These are phyloP conservation scores for Suhomyces maxii DNA, from an alignment of 1,139 yeast genomes.

Conservation along the genomic window DNA sequence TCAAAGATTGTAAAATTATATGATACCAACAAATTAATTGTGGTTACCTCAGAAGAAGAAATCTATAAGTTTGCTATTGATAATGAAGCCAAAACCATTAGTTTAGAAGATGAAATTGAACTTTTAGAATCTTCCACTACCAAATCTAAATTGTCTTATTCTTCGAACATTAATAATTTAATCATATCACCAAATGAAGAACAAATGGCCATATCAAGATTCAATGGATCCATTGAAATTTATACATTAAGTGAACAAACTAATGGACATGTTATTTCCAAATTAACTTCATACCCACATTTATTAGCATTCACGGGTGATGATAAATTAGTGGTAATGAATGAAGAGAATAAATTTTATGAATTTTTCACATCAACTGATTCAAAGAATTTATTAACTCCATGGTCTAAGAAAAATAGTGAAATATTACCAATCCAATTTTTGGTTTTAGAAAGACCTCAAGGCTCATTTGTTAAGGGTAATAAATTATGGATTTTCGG, in stretches of 20 bases:
- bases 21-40: slow-evolving; percentile 45
- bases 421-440: slow-evolving; percentile 73
- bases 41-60: slow-evolving; percentile 69
- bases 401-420: slow-evolving; percentile 80
- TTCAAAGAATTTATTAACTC: slow-evolving; percentile 48
- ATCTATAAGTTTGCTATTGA: slow-evolving; percentile 49
- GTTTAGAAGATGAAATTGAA: slow-evolving; percentile 43
- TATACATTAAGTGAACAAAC: slow-evolving; percentile 23
- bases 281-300: slow-evolving; percentile 60
- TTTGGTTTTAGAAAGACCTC: slow-evolving; percentile 58
- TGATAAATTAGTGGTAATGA: slow-evolving; percentile 60
- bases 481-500: slow-evolving; percentile 78
- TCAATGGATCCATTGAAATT: slow-evolving; percentile 66
- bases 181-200: slow-evolving; percentile 46
- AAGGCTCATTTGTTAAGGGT: slow-evolving; percentile 60
- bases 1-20: slow-evolving; percentile 53
- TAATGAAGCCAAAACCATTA: slow-evolving; percentile 23
- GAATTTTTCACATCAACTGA: slow-evolving; percentile 49
- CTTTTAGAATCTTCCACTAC: slow-evolving; percentile 26
- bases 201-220: slow-evolving; percentile 56
- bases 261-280: slow-evolving; percentile 37
- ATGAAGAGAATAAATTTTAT: slow-evolving; percentile 71
- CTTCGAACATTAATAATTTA: slow-evolving; percentile 51
- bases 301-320: slow-evolving; percentile 56
- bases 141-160: slow-evolving; percentile 30